A percentile compares a stretch with the other conserved stretches of the same genome.
These are phyloP conservation scores for Beauveria sp. DNA, from an alignment of 2,329 filamentous ascomycete genomes.

Conservation along the genomic window DNA sequence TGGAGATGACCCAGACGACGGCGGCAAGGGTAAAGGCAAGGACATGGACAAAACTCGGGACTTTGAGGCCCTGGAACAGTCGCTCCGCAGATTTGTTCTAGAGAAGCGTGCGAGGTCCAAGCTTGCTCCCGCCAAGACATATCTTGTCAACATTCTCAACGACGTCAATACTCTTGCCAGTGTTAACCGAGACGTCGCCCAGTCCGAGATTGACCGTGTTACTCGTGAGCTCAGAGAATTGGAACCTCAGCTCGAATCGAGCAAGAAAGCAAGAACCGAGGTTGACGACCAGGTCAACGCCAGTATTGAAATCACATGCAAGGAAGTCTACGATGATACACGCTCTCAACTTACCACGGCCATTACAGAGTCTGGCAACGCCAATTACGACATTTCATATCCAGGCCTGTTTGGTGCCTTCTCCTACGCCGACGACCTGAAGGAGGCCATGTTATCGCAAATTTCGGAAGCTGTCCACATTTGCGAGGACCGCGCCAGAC, in stretches of 20 bases:
- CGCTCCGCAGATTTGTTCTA: constrained; percentile 83
- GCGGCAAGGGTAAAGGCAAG: constrained; percentile 72
- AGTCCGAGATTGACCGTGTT: constrained; percentile 77
- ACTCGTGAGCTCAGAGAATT: constrained; percentile 71
- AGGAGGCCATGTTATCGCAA: constrained; percentile 82
- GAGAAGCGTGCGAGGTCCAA: constrained; percentile 95
- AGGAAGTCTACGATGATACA: constrained; percentile 78
- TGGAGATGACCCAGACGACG: constrained; percentile 48
- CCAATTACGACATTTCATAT: constrained; percentile 75
- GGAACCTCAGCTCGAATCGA: constrained; percentile 77
- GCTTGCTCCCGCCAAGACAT: constrained; percentile 89
- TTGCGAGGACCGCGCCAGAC: constrained; percentile 82
- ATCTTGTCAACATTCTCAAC: constrained; percentile 84
- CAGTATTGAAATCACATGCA: constrained; percentile 77
- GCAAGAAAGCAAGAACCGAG: constrained; percentile 69
- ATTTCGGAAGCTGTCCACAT: constrained; percentile 69
- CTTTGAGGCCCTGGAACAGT: constrained; percentile 83
- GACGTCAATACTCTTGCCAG: constrained; percentile 76
- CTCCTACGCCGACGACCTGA: constrained; percentile 87
- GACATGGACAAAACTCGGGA: constrained; percentile 81
- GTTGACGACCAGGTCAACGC: constrained; percentile 74
- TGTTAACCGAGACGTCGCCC: constrained; percentile 82
- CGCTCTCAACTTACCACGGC: constrained; percentile 66
- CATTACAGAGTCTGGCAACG: constrained; percentile 69
- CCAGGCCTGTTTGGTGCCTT: constrained; percentile 79